phyloP scores from a whole-genome alignment of 495 filamentous ascomycete species.

The Stereocaulon alpinum region DNA sequence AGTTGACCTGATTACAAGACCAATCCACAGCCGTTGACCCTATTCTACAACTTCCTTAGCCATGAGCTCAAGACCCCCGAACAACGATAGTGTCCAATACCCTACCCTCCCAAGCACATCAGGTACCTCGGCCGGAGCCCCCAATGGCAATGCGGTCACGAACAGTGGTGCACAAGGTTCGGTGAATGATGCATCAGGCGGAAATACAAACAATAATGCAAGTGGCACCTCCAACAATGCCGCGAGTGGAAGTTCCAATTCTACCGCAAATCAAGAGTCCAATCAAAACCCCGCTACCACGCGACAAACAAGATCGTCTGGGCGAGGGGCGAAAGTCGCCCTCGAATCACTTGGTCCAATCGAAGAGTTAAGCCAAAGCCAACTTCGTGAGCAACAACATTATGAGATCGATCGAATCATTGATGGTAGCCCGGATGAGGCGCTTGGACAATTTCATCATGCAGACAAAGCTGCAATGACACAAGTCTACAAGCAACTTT shows the following conservation, averaged over 20 bases:
- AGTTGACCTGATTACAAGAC: no score
- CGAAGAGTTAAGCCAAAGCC: no score
- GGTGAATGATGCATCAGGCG: neutral
- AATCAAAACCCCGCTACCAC: neutral
- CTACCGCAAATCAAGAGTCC: slow-evolving; percentile 3
- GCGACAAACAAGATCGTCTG: neutral
- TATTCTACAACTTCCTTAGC: no score
- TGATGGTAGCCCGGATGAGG: no score
- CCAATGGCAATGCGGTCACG: neutral
- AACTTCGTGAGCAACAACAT: no score
- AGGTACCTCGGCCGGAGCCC: neutral
- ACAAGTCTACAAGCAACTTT: slow-evolving; percentile 3
- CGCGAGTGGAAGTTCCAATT: neutral
- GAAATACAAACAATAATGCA: neutral
- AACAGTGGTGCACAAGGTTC: neutral
- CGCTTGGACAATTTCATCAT: no score
- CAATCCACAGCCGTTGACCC: no score
- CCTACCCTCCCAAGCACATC: neutral
- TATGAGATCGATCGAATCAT: no score
- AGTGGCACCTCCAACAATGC: slow-evolving; percentile 1
- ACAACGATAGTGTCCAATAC: neutral
- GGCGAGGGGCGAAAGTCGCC: no score
- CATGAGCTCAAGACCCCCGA: neutral
- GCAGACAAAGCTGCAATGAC: neutral
- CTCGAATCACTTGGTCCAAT: no score